Percentiles rank a stretch among this genome's conserved stretches.
Evolutionary conservation across 2,329 filamentous ascomycete genomes (phyloP).

Genomic region (Monosporascus cannonballus): DNA sequence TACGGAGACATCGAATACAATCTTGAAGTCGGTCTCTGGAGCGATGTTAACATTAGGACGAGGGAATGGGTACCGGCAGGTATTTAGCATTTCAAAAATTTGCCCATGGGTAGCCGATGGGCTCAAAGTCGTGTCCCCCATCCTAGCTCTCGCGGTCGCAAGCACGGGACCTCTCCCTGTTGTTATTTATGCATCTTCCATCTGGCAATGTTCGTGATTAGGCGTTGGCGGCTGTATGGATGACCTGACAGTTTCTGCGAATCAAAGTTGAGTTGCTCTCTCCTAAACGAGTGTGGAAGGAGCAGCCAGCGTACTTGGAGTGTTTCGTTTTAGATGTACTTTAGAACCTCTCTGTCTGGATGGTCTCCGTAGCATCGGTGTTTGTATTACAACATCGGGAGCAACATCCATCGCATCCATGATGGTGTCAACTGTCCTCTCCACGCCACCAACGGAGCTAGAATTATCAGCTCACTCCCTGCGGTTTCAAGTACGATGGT

Average conservation of each 20-base stretch:
- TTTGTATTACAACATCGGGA: constrained; percentile 49
- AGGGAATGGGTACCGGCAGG: too few species aligned
- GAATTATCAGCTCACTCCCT: constrained; percentile 40
- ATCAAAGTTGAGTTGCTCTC: constrained; percentile 32
- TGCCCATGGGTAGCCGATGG: too few species aligned
- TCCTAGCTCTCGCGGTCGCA: constrained; percentile 26
- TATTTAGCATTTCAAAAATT: too few species aligned
- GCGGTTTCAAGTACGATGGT: constrained; percentile 48
- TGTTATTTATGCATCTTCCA: constrained; percentile 47
- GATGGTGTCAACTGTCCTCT: constrained; percentile 41
- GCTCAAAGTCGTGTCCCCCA: background rate
- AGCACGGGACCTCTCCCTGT: constrained; percentile 34
- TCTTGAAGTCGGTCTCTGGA: too few species aligned
- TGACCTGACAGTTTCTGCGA: background rate
- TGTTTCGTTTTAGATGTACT: constrained; percentile 31
- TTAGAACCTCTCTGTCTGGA: constrained; percentile 29
- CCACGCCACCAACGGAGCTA: constrained; percentile 38
- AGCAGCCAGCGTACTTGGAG: constrained; percentile 22
- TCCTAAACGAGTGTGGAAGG: constrained; percentile 33
- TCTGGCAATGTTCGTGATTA: constrained; percentile 51
- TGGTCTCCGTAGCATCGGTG: constrained; percentile 42
- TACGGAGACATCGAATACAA: too few species aligned
- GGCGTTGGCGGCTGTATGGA: constrained; percentile 44
- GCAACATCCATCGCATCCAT: constrained; percentile 51
- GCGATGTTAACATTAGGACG: too few species aligned